Evolutionary conservation across 441 rosid species (phyloP).

Genomic region (Euphorbia corollata): DNA sequence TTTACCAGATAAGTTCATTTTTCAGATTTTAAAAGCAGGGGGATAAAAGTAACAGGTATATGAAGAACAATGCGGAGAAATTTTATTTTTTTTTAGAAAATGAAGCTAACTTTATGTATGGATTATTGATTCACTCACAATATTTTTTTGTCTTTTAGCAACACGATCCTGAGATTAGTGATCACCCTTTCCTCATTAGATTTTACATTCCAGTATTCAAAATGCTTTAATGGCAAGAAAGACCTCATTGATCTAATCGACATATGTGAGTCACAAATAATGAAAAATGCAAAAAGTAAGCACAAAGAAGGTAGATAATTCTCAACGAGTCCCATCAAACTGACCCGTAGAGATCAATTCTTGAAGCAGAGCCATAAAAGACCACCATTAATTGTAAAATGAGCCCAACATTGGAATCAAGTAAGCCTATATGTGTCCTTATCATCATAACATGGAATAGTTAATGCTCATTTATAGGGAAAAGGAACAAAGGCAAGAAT

Average conservation of each 20-base stretch:
- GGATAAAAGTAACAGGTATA: neutral
- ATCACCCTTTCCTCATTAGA: neutral
- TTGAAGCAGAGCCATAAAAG: neutral
- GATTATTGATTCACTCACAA: neutral
- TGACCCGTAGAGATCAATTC: neutral
- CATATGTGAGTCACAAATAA: neutral
- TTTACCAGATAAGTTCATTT: too few species aligned
- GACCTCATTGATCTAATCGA: neutral
- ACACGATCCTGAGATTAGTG: neutral
- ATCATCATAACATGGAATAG: conserved; percentile 12
- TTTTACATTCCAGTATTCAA: neutral
- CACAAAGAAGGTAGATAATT: neutral
- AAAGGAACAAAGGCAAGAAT: neutral
- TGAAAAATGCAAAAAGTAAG: neutral
- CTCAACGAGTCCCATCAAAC: neutral
- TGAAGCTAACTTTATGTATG: neutral
- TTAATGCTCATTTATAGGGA: neutral
- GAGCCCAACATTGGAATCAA: neutral
- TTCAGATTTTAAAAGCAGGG: neutral
- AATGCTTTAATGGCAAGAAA: neutral
- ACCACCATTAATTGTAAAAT: neutral
- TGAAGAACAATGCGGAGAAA: neutral
- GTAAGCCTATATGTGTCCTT: neutral
- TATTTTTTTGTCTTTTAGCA: neutral
- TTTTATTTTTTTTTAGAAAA: neutral